Evolutionary conservation across 768 basidiomycete species (phyloP), one percentile per base, ranked within the genome.

Genomic region (Roridomyces roridus): DNA sequence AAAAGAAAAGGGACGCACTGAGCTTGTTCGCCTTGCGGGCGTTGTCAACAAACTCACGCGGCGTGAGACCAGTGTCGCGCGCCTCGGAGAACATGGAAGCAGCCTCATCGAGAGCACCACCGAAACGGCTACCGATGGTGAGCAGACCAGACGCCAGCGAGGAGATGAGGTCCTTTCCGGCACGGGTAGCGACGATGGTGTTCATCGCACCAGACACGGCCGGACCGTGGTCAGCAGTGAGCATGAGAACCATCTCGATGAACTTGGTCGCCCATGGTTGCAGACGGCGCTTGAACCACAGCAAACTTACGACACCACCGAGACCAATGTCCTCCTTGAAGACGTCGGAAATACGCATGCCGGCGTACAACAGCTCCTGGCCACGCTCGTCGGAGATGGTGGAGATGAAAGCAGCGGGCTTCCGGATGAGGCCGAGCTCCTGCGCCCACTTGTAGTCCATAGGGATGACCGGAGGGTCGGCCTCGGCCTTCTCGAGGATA

Each of bases 371-470:
- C 55, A 99, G 84, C 80, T 99, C 97, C 76, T 98, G 96, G 0
- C 97, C 97, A 69, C 96, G 92, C 82, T 98, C 97, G 76, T 99
- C 97, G 45, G 95, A 97, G 77, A 98, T 99, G 63, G 97, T 97
- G 28, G 95, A 97, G 80, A 97, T 96, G 82, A 96, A 97, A 3
- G 97, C 95, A 35, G 96, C 96, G 18, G 96, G 97, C 79, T 98
- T 98, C 72, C 96, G 90, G 79, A 98, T 96, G 70, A 99, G 87
- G 54, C 96, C 96, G 51, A 98, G 88, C 78, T 97, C 94, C 72
- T 96, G 93, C 31, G 96, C 96, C 96, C 96, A 98, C 82, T 98
- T 98, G 88, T 98, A 99, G 78, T 99, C 96, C 94, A 98, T 98
- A n/a, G 96, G 96, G 71, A 98, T 98, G 54, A 91, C 87, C 10